Percentiles rank a stretch among this genome's conserved stretches.
phyloP scores from a whole-genome alignment of 1,284 basidiomycete species.

The Tylopilus sp. region DNA sequence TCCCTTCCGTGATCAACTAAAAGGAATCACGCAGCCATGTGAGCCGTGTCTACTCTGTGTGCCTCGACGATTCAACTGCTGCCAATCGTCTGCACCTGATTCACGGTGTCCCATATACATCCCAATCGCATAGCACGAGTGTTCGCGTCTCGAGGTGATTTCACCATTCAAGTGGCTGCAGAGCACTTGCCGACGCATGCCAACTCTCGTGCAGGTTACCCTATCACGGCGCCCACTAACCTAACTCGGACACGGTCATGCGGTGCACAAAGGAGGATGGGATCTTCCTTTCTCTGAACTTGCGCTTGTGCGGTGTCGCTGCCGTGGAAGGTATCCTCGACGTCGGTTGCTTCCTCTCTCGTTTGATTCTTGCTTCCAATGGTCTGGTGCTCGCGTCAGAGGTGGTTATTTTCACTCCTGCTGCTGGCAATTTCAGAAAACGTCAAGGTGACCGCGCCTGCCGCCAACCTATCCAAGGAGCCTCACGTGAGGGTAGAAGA shows the following conservation, averaged over 20 bases:
- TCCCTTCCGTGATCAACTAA: not conserved
- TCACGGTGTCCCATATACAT: conserved; percentile 13
- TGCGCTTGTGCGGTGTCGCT: conserved; percentile 8
- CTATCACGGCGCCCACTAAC: conserved; percentile 24
- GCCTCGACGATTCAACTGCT: conserved; percentile 12
- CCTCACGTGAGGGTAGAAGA: conserved; percentile 5
- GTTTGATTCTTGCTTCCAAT: too few relatives aligned
- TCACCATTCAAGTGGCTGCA: not conserved
- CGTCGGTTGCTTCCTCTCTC: too few relatives aligned
- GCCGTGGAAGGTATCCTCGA: conserved; percentile 9
- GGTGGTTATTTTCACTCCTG: conserved; percentile 20
- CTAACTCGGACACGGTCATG: conserved; percentile 23
- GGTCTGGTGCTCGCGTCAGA: not conserved
- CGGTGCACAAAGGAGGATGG: conserved; percentile 10
- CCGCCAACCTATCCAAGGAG: conserved; percentile 17
- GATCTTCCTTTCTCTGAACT: not conserved
- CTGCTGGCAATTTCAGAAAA: conserved; percentile 10
- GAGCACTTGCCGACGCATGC: not conserved
- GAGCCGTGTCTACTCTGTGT: conserved; percentile 1
- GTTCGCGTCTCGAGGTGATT: conserved; percentile 16
- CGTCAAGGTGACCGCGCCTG: conserved; percentile 13
- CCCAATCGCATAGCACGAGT: conserved; percentile 11
- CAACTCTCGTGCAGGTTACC: conserved; percentile 16
- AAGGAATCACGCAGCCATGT: not conserved
- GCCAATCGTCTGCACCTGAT: conserved; percentile 18